Evolutionary conservation across 2,329 filamentous ascomycete genomes (phyloP).

Genomic region (Dactylellina cionopaga): DNA sequence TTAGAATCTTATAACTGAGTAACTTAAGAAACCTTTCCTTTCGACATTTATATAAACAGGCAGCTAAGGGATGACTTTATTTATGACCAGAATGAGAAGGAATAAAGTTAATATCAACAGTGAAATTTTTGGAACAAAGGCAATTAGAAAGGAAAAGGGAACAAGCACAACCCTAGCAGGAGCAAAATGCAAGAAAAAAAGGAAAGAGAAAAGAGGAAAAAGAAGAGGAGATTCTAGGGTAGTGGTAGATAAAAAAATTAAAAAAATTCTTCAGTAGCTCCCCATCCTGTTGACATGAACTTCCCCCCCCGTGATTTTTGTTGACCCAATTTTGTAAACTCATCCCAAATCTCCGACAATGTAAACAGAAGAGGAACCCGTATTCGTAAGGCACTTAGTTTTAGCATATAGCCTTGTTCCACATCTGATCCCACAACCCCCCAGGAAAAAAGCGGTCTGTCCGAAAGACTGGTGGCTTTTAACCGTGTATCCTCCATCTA

Average conservation of each 20-base stretch:
- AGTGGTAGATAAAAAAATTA: not conserved
- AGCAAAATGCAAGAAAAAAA: not conserved
- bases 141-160: conserved; percentile 13
- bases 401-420: not conserved
- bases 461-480: conserved; percentile 18
- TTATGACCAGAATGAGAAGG: conserved; percentile 21
- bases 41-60: conserved; percentile 41
- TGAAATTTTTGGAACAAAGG: conserved; percentile 35
- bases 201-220: conserved; percentile 1
- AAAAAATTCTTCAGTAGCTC: conserved; percentile 9
- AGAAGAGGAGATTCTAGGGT: conserved; percentile 20
- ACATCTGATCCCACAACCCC: not conserved
- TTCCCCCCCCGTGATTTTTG: conserved; percentile 11
- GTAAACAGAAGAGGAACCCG: not conserved
- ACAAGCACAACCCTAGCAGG: conserved; percentile 21
- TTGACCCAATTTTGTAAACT: conserved; percentile 8
- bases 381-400: not conserved
- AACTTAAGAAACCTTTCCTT: conserved; percentile 39
- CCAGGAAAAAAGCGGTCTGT: not conserved
- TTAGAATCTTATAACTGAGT: no score
- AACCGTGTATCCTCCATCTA: conserved; percentile 83
- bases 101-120: conserved; percentile 48
- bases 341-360: conserved; percentile 1
- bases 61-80: conserved; percentile 35
- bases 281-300: not conserved